Evolutionary conservation across 2,329 filamentous ascomycete species (phyloP).

Genomic region (Colletotrichum sp.): DNA sequence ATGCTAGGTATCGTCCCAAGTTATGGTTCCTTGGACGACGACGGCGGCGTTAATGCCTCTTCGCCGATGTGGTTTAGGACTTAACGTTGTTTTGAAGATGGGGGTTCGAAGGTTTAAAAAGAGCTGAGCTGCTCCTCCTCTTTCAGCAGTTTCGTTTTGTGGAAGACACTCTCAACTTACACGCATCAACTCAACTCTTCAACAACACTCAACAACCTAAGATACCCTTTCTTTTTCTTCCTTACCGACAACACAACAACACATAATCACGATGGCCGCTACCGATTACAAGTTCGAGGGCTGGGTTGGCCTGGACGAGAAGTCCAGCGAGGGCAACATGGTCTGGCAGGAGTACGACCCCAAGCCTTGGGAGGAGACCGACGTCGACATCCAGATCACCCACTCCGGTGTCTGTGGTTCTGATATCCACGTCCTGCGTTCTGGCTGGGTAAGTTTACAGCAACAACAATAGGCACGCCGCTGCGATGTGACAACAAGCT

Average conservation of each 20-base stretch:
- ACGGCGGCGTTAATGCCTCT: slow-evolving; percentile 12
- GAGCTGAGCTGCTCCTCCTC: not conserved
- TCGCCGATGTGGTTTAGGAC: slow-evolving; percentile 17
- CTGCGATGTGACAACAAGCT: not conserved
- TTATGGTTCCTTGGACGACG: slow-evolving; percentile 7
- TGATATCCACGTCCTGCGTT: slow-evolving; percentile 63
- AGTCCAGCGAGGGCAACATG: slow-evolving; percentile 55
- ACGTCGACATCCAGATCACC: slow-evolving; percentile 68
- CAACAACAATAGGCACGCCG: not conserved
- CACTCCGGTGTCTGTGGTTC: slow-evolving; percentile 72
- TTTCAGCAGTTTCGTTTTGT: accelerated
- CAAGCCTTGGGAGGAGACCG: slow-evolving; percentile 68
- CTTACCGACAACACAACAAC: not conserved
- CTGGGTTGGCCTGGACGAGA: slow-evolving; percentile 49
- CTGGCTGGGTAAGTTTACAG: slow-evolving; percentile 50
- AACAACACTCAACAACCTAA: not conserved
- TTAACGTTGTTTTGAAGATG: slow-evolving; percentile 1
- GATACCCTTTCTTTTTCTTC: not conserved
- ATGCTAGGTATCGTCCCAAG: not conserved
- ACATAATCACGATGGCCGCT: slow-evolving; percentile 27
- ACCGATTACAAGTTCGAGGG: slow-evolving; percentile 54
- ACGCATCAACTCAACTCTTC: not conserved
- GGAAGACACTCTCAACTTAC: not conserved
- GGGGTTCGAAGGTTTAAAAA: not conserved
- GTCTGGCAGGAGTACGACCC: slow-evolving; percentile 61